phyloP scores from a whole-genome alignment of 1,284 basidiomycete species.

The Puccinia triticina region DNA sequence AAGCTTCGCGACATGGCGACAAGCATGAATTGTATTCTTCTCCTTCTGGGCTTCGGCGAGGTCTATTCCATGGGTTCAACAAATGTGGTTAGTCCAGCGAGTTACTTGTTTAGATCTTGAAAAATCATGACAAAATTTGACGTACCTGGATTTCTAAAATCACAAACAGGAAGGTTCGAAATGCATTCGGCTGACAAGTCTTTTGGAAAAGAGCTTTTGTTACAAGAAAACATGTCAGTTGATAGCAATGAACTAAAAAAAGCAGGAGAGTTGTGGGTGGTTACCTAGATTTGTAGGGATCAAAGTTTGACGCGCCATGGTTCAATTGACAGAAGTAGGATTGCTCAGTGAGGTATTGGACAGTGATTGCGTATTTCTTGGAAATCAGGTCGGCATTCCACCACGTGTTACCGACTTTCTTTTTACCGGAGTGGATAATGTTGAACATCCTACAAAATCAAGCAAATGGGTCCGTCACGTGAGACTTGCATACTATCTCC shows the following conservation, averaged over 20 bases:
- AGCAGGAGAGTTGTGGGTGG: not conserved
- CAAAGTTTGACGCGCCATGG: conserved; percentile 11
- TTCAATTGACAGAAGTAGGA: conserved; percentile 33
- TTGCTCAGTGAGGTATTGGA: conserved; percentile 42
- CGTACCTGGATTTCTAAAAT: conserved; percentile 43
- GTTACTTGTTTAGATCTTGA: not conserved
- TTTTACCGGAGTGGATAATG: conserved; percentile 27
- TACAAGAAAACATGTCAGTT: too few species aligned
- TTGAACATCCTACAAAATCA: conserved; percentile 35
- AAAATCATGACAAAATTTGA: not conserved
- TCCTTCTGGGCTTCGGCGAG: conserved; percentile 36
- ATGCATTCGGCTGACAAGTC: conserved; percentile 34
- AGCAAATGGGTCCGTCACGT: not conserved
- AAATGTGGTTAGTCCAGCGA: too few species aligned
- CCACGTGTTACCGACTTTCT: conserved; percentile 37
- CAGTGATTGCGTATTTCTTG: conserved; percentile 45
- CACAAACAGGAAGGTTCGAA: conserved; percentile 38
- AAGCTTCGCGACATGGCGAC: conserved; percentile 25
- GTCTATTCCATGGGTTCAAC: not conserved
- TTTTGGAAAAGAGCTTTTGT: not conserved
- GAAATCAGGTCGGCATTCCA: conserved; percentile 23
- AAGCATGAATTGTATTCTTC: conserved; percentile 24
- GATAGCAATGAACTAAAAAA: not conserved
- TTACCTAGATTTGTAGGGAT: conserved; percentile 47
- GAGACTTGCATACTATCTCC: not conserved